Conservation (phyloP, 441 rosid species). For the Populus hybrid region DNA sequence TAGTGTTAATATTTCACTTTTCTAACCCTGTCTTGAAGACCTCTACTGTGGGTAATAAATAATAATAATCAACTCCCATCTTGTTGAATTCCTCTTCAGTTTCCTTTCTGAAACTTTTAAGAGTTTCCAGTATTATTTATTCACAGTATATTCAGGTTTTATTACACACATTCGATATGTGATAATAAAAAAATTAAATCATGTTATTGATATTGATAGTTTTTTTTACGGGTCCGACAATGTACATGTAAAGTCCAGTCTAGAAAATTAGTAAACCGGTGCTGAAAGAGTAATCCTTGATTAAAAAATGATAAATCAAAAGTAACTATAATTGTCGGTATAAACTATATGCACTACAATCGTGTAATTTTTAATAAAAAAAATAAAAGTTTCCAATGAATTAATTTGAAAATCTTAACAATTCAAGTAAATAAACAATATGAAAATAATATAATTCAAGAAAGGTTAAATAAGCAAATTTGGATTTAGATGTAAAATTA, state of each 20-base stretch:
- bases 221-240: neutral
- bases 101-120: neutral
- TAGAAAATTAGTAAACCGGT: neutral
- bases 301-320: too few relatives aligned
- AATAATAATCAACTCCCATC: neutral
- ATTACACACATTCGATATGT: neutral
- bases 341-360: rapidly evolving
- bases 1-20: too few relatives aligned
- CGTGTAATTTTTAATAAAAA: rapidly evolving
- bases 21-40: too few relatives aligned
- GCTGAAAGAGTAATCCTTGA: neutral
- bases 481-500: rapidly evolving
- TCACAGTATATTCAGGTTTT: neutral
- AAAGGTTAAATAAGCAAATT: too few relatives aligned
- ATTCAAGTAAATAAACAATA: too few relatives aligned
- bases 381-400: too few relatives aligned
- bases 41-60: too few relatives aligned
- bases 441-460: too few relatives aligned
- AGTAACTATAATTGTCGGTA: too few relatives aligned
- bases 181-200: neutral
- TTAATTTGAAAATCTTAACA: too few relatives aligned
- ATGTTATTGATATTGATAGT: too few relatives aligned
- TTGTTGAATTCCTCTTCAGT: neutral
- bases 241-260: neutral
- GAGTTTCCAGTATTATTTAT: neutral